phyloP scores from a whole-genome alignment of 2,329 filamentous ascomycete species.

The Biscogniauxia marginata region DNA sequence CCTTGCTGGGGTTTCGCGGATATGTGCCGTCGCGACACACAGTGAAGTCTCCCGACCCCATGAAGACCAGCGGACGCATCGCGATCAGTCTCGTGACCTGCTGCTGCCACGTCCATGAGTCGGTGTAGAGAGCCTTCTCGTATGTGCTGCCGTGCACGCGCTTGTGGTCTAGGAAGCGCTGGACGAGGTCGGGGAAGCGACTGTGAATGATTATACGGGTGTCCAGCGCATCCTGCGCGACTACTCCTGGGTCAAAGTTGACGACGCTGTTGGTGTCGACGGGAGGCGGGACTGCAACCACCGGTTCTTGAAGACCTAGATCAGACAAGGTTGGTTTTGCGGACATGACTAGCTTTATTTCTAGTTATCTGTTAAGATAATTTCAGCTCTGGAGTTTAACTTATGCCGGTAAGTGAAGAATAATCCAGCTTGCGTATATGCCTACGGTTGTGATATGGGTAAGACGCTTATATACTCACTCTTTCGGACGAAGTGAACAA shows the following conservation, averaged over 20 bases:
- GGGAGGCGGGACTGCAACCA: constrained; percentile 7
- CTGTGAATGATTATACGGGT: constrained; percentile 30
- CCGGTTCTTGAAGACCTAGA: constrained; percentile 19
- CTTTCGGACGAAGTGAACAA: no score
- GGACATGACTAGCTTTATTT: not conserved
- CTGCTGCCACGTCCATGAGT: constrained; percentile 22
- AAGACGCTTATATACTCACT: no score
- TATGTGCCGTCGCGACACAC: constrained; percentile 17
- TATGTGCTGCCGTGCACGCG: constrained; percentile 18
- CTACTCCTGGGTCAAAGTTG: constrained; percentile 17
- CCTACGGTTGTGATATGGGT: no score
- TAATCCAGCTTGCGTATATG: no score
- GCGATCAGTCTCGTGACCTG: constrained; percentile 26
- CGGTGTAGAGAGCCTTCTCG: constrained; percentile 23
- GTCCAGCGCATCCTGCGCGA: constrained; percentile 20
- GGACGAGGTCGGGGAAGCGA: constrained; percentile 25
- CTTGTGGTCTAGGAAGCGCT: constrained; percentile 29
- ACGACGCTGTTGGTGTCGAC: constrained; percentile 26
- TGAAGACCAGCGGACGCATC: constrained; percentile 27
- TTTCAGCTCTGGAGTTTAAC: no score
- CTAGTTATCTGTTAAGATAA: no score
- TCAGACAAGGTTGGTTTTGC: not conserved
- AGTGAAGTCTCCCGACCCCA: constrained; percentile 22
- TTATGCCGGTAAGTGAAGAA: no score
- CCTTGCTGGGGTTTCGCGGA: constrained; percentile 1